Conservation (phyloP, 1,139 yeast genomes). For the Hyphopichia burtonii region DNA sequence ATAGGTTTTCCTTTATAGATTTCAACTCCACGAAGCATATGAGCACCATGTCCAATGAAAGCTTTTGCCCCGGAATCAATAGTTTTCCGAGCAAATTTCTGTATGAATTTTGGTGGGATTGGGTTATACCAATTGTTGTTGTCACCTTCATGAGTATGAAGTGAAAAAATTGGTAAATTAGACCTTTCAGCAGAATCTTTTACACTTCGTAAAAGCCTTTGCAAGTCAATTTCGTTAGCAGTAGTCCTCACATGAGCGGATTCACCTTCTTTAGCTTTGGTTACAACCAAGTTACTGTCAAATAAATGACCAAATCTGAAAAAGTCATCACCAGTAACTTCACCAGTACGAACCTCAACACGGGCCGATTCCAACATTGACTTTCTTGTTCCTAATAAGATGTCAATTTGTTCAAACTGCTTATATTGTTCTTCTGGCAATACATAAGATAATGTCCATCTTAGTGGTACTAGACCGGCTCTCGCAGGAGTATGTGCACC, state of each 20-base stretch:
- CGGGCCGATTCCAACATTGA: conserved; percentile 15
- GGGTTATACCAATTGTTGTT: conserved; percentile 20
- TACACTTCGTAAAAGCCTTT: conserved; percentile 14
- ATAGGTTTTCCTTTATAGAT: conserved; percentile 20
- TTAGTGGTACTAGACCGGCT: conserved; percentile 18
- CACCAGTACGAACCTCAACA: conserved; percentile 13
- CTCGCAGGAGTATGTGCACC: conserved; percentile 17
- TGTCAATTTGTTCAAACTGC: conserved; percentile 16
- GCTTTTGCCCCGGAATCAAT: conserved; percentile 20
- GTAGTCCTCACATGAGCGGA: conserved; percentile 16
- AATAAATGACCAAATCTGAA: conserved; percentile 20
- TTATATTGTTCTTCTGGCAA: conserved; percentile 16
- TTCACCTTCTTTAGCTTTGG: conserved; percentile 11
- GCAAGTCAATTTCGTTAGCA: conserved; percentile 13
- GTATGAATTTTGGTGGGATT: conserved; percentile 17
- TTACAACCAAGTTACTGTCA: conserved; percentile 16
- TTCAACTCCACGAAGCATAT: conserved; percentile 21
- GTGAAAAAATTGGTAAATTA: conserved; percentile 15
- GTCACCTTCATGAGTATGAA: conserved; percentile 20
- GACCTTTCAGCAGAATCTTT: conserved; percentile 17
- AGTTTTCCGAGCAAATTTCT: conserved; percentile 15
- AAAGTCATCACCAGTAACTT: conserved; percentile 12
- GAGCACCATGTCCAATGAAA: conserved; percentile 21
- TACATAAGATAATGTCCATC: conserved; percentile 18
- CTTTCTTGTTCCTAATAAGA: conserved; percentile 16